A percentile compares a stretch with the other conserved stretches of the same genome.
Evolutionary conservation across 75 land plant species (phyloP).

Genomic region (Sequoiadendron giganteum): DNA sequence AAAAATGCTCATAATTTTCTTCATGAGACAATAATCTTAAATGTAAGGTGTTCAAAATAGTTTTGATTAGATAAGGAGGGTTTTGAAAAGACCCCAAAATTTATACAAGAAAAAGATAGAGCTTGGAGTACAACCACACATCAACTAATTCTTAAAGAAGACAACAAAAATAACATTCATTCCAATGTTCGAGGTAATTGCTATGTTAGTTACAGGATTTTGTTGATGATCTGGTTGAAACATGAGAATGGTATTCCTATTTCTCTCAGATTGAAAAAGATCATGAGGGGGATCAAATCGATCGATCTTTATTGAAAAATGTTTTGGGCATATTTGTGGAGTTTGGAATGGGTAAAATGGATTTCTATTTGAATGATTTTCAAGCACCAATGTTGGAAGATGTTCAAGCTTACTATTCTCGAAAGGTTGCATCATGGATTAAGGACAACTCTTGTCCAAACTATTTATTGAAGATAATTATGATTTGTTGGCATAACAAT

Average conservation of each 20-base stretch:
- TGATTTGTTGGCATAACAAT: too few species aligned
- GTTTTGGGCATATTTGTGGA: constrained; percentile 84
- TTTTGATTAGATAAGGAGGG: too few species aligned
- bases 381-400: constrained; percentile 73
- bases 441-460: constrained; percentile 90
- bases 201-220: neutral
- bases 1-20: too few species aligned
- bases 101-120: too few species aligned
- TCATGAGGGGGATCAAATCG: constrained; percentile 88
- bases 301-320: constrained; percentile 77
- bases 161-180: too few species aligned
- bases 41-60: too few species aligned
- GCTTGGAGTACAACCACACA: too few species aligned
- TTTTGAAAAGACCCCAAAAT: too few species aligned
- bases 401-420: constrained; percentile 71
- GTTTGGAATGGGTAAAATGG: constrained; percentile 85
- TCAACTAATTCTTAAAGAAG: too few species aligned
- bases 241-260: neutral
- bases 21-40: too few species aligned
- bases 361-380: constrained; percentile 81
- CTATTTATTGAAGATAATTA: constrained; percentile 80
- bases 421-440: constrained; percentile 90
- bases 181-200: too few species aligned
- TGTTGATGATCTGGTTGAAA: constrained; percentile 12
- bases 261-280: constrained; percentile 70